Base-by-base conservation (phyloP, 805 yeast species). In the Metschnikowia lachancei region DNA sequence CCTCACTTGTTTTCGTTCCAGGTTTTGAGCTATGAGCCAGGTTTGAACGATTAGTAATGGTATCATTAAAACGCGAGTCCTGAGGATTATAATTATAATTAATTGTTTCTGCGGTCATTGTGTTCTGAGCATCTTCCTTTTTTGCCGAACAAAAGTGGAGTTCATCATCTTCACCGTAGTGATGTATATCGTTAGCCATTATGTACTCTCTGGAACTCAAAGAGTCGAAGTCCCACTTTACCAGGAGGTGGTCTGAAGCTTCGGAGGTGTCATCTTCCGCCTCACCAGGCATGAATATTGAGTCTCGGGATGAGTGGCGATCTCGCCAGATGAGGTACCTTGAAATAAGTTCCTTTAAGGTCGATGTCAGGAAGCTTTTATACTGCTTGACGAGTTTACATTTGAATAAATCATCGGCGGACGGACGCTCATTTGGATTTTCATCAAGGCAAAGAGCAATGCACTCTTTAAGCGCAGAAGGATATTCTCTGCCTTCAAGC, bases 401-500 rank as follows among this genome's bases (percentile, higher is more conserved):
- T 59, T 84, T 87, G 47, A 81, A 65, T 38, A 94, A 68, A 35
- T 87, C 96, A 39, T 89, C 97, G 2, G 98, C 97, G 36, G 80
- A 72, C 0, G 92, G 86, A 56, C 99, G 75, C 59, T 87, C 95
- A 13, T 81, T 84, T 0, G 98, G 96, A 48, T 86, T 87, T 64
- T 95, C 99, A 63, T 95, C 98, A 36, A 94, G 73, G 67, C 98
- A 92, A 39, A 85, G 69, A 0, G 99, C 97, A 43, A 95, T 83
- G 46, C 89, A 80, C 62, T 94, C 98, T 57, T 91, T 94, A 46
- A 94, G 69, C 1, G 76, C 65, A 0, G 86, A 63, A 0, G 95
- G 80, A 62, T 87, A 89, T 49, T 83, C 87, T 43, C 91, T 72
- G 7, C 98, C 98, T 62, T 94, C 99, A 46, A 94, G 70, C 51